phyloP scores from a whole-genome alignment of 1,284 basidiomycete species.

The Cutaneotrichosporon cyanovorans region DNA sequence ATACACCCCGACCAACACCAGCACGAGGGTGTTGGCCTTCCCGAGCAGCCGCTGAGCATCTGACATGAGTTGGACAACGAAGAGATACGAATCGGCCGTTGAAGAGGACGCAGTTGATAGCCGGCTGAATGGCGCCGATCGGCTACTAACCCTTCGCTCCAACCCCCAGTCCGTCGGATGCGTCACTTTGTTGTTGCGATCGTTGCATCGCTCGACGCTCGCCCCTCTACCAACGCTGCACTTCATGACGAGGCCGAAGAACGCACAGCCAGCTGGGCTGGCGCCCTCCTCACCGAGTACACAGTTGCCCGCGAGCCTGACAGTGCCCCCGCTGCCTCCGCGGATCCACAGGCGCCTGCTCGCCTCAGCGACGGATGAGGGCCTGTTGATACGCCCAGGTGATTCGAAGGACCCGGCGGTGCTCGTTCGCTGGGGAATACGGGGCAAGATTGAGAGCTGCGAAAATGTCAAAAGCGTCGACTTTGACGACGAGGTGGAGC shows the following conservation, averaged over 20 bases:
- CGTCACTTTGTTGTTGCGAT: background rate
- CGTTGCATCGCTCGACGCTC: background rate
- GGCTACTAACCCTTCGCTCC: too few species aligned
- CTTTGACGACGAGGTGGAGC: conserved; percentile 23
- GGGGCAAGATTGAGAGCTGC: conserved; percentile 28
- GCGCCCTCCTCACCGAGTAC: conserved; percentile 4
- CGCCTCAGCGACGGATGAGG: conserved; percentile 19
- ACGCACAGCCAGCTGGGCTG: background rate
- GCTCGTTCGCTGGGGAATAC: conserved; percentile 36
- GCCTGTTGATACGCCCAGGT: conserved; percentile 27
- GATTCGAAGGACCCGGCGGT: conserved; percentile 14
- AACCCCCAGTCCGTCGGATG: background rate
- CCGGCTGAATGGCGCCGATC: too few species aligned
- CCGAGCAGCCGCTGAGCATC: conserved; percentile 5
- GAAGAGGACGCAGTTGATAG: too few species aligned
- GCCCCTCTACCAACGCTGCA: background rate
- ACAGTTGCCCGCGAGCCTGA: conserved; percentile 34
- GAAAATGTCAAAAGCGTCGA: conserved; percentile 1
- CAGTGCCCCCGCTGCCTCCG: conserved; percentile 40
- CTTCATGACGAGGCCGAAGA: background rate
- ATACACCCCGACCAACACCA: conserved; percentile 1
- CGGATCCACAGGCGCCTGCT: conserved; percentile 33
- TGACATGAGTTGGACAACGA: background rate
- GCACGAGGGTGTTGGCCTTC: conserved; percentile 2
- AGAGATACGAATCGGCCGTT: too few species aligned